Conservation (phyloP, 345 rosid species). For the Cardamine resedifolia region DNA sequence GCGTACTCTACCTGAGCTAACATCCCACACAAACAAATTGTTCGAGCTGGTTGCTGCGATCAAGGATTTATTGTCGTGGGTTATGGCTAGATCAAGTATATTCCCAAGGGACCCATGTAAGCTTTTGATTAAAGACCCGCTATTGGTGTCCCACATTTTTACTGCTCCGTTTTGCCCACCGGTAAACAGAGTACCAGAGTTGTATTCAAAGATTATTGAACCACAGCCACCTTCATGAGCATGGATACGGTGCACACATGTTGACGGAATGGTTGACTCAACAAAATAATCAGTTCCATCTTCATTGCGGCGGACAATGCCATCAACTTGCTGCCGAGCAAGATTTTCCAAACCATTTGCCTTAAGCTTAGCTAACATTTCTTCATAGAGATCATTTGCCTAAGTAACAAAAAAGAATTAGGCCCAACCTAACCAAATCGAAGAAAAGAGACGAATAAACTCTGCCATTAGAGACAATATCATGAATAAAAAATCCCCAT, state of each 20-base stretch:
- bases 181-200: constrained; percentile 68
- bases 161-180: constrained; percentile 90
- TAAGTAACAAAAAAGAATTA: constrained; percentile 22
- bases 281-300: constrained; percentile 86
- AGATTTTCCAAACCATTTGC: constrained; percentile 89
- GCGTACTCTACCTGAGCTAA: constrained; percentile 64
- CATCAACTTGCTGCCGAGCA: constrained; percentile 93
- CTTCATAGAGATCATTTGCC: constrained; percentile 93
- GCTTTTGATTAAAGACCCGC: constrained; percentile 63
- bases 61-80: constrained; percentile 78
- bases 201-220: constrained; percentile 70
- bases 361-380: constrained; percentile 77
- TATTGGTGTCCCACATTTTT: constrained; percentile 86
- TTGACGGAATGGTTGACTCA: constrained; percentile 71
- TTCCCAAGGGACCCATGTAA: constrained; percentile 84
- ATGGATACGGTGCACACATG: constrained; percentile 69
- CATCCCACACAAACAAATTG: constrained; percentile 93
- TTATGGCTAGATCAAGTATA: constrained; percentile 78
- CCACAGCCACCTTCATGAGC: constrained; percentile 99
- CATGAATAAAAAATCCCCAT: background rate
- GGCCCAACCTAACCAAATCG: background rate
- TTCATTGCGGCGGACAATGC: constrained; percentile 85
- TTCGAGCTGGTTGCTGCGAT: constrained; percentile 97
- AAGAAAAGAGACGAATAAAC: background rate
- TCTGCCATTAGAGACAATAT: background rate